phyloP scores from a whole-genome alignment of 2,329 filamentous ascomycete genomes.

The Niveomyces coronatus region DNA sequence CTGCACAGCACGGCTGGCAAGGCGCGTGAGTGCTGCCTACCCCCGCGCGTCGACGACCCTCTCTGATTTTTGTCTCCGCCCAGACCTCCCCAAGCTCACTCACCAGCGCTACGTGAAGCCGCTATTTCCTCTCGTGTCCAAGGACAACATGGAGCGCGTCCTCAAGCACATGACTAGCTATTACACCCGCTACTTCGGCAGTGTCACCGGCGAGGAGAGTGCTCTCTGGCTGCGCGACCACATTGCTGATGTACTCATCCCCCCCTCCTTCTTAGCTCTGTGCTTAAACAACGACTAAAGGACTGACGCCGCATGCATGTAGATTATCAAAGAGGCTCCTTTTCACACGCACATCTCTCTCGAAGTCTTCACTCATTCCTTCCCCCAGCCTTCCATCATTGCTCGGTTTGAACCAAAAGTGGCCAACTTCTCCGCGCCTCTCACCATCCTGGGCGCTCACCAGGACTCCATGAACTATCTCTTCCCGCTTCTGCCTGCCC shows the following conservation, averaged over 20 bases:
- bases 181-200: conserved; percentile 48
- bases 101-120: conserved; percentile 46
- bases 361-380: conserved; percentile 51
- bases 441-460: conserved; percentile 55
- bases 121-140: conserved; percentile 48
- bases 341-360: conserved; percentile 28
- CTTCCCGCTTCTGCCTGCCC: conserved; percentile 56
- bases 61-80: too few relatives aligned
- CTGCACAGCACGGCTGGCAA: conserved; percentile 16
- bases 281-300: too few relatives aligned
- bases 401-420: conserved; percentile 46
- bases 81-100: conserved; percentile 24
- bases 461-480: conserved; percentile 68
- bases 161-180: conserved; percentile 51
- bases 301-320: neutral
- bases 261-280: neutral
- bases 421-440: conserved; percentile 21
- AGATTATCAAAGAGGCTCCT: conserved; percentile 23
- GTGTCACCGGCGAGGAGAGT: conserved; percentile 21
- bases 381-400: conserved; percentile 62
- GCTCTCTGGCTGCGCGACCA: conserved; percentile 26
- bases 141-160: conserved; percentile 53
- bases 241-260: conserved; percentile 18
- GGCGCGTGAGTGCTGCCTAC: conserved; percentile 22
- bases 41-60: too few relatives aligned